Conservation (phyloP, 768 basidiomycete genomes). For the Lactarius quietus region DNA sequence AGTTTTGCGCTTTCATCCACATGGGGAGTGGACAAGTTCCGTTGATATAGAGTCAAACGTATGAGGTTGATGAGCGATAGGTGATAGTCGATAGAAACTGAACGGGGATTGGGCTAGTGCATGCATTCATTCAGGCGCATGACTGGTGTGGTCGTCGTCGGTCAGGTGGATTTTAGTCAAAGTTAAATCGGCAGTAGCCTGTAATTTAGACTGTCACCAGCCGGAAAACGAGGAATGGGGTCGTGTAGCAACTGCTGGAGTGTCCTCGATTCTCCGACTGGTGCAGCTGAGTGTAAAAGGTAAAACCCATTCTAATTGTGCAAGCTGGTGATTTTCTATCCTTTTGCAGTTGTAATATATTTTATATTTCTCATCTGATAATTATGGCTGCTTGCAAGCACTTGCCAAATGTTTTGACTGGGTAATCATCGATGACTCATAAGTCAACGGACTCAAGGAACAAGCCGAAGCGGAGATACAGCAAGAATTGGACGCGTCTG, state of each 20-base stretch:
- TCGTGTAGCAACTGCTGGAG: too few species aligned
- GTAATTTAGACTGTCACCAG: background rate
- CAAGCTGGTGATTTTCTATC: too few species aligned
- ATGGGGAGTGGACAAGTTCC: background rate
- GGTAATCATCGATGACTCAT: background rate
- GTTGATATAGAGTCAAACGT: background rate
- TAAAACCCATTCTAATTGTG: too few species aligned
- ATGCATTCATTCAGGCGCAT: background rate
- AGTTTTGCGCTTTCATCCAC: background rate
- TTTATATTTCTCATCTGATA: too few species aligned
- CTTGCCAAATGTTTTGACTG: too few species aligned
- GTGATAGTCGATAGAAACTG: background rate
- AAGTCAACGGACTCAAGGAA: background rate
- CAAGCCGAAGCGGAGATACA: background rate
- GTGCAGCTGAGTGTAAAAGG: too few species aligned
- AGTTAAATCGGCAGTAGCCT: background rate
- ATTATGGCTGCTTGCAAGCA: too few species aligned
- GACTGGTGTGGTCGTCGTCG: conserved; percentile 1
- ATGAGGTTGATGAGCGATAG: background rate
- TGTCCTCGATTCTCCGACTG: too few species aligned
- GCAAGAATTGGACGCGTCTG: conserved; percentile 16
- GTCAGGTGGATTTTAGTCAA: background rate
- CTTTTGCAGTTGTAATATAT: too few species aligned
- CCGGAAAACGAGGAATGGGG: background rate
- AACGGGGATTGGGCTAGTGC: background rate